Base-by-base conservation (phyloP, 1,284 basidiomycete genomes). In the Rhodotorula sp. region DNA sequence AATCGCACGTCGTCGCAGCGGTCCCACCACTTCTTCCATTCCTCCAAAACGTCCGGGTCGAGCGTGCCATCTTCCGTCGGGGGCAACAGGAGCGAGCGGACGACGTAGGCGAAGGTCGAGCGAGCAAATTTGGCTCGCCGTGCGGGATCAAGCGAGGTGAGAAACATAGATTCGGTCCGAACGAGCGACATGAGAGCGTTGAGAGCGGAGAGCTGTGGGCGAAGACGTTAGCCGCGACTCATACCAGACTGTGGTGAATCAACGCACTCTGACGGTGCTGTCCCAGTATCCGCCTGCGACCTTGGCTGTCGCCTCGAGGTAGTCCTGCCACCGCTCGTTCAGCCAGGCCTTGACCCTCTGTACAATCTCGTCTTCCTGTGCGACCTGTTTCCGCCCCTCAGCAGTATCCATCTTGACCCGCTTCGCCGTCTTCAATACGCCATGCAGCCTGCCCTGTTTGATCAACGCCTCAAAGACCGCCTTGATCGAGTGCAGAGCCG, bases 1-100 rank as follows among this genome's bases (percentile, higher is more conserved):
- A 91, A 96, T 67, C 94, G 87, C 34, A 98, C 83, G 79, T 94
- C 91, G 79, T 94, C 83, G 61, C 73, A 75, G 0, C 89, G 86
- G 72, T 87, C 87, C 70, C 92, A 84, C 87, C 88, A 92, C 16
- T 84, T 86, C 50, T 86, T 67, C 72, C 61, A 78, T 24, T 75
- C 68, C 24, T 87, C 83, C 30, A 85, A 81, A 15, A 91, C 87
- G 72, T 89, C 88, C 4, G 61, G 54, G n/a, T 82, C 61, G 58
- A 87, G 84, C 53, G 61, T 50, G 22, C 65, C 60, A 4, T 63
- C 57, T 31, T 74, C 65, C 11, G 65, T 65, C 8, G 65, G 50
- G 10, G 73, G 76, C 9, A 86, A 69, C 1, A 91, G 81, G 9
- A 92, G 82, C 2, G 83, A 85, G 28, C 81, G 80, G 0, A 87